A percentile compares a stretch with the other conserved stretches of the same genome.
Conservation (phyloP, 768 basidiomycete species). For the Nidularia sp. region DNA sequence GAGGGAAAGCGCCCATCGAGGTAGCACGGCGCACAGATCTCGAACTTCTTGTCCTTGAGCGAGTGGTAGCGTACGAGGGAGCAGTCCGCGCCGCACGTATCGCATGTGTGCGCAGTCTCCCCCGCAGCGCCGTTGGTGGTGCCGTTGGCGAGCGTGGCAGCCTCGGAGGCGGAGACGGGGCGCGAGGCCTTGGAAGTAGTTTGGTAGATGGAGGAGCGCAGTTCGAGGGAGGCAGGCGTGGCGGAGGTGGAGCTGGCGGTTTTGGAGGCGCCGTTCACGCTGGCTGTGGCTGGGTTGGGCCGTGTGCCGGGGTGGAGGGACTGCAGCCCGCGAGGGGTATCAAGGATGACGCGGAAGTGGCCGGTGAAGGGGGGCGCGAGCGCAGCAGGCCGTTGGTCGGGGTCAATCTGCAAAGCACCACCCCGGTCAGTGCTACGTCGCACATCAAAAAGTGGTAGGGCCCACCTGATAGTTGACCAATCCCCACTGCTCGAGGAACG, state of each 20-base stretch:
- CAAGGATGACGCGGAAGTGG: conserved; percentile 96
- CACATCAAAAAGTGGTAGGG: no score
- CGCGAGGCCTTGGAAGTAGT: conserved; percentile 82
- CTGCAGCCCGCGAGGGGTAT: conserved; percentile 93
- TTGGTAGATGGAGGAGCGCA: conserved; percentile 85
- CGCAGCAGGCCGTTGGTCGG: conserved; percentile 90
- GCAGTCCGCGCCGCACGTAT: conserved; percentile 95
- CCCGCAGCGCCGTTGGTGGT: conserved; percentile 34
- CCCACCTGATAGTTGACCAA: conserved; percentile 96
- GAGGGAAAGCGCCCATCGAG: conserved; percentile 96
- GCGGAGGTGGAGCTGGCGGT: conserved; percentile 25
- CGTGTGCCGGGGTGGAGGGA: conserved; percentile 85
- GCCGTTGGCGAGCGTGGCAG: conserved; percentile 57
- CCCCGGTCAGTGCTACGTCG: no score
- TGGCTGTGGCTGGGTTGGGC: conserved; percentile 42
- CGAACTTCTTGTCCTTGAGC: conserved; percentile 87
- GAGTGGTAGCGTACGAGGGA: conserved; percentile 86
- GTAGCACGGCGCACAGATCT: conserved; percentile 90
- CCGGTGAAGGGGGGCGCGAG: conserved; percentile 97
- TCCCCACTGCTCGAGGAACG: conserved; percentile 98
- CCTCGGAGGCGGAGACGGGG: conserved; percentile 64
- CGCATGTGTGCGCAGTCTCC: conserved; percentile 69
- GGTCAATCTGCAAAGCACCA: conserved; percentile 76
- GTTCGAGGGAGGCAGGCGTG: conserved; percentile 75
- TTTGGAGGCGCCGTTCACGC: conserved; percentile 26